phyloP scores from a whole-genome alignment of 176 grass and related monocot genomes.

The Hsuehochloa calcarea region DNA sequence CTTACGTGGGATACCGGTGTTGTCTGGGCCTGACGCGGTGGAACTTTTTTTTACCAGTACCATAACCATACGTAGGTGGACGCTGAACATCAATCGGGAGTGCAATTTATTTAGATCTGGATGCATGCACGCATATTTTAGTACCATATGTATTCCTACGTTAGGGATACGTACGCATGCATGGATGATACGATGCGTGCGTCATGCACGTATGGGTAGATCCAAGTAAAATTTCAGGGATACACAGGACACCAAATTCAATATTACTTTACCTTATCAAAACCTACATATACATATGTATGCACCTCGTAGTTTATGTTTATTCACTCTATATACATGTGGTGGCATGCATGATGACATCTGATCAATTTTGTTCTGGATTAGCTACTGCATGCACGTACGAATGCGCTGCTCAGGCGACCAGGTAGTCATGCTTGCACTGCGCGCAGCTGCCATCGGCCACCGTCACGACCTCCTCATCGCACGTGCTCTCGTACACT shows the following conservation, averaged over 20 bases:
- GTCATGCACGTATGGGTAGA: too few relatives aligned
- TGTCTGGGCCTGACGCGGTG: too few relatives aligned
- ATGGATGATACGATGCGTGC: background rate
- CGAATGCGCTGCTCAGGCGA: background rate
- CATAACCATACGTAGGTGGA: background rate
- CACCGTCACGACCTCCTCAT: background rate
- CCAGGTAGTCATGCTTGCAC: background rate
- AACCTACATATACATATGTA: too few relatives aligned
- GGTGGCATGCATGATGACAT: too few relatives aligned
- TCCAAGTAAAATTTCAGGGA: too few relatives aligned
- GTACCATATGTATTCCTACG: background rate
- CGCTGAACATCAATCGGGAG: background rate
- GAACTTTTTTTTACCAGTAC: background rate
- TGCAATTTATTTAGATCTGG: conserved; percentile 5
- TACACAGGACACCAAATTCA: too few relatives aligned
- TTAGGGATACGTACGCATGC: background rate
- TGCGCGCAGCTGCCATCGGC: background rate
- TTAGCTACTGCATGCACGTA: background rate
- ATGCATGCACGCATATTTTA: background rate
- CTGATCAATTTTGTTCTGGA: too few relatives aligned
- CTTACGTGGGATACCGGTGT: too few relatives aligned
- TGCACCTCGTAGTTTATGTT: too few relatives aligned
- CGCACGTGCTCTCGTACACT: background rate
- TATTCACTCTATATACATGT: too few relatives aligned
- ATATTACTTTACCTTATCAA: too few relatives aligned